A percentile compares a stretch with the other conserved stretches of the same genome.
phyloP scores from a whole-genome alignment of 805 yeast genomes.

The Myxozyma mucilagina region DNA sequence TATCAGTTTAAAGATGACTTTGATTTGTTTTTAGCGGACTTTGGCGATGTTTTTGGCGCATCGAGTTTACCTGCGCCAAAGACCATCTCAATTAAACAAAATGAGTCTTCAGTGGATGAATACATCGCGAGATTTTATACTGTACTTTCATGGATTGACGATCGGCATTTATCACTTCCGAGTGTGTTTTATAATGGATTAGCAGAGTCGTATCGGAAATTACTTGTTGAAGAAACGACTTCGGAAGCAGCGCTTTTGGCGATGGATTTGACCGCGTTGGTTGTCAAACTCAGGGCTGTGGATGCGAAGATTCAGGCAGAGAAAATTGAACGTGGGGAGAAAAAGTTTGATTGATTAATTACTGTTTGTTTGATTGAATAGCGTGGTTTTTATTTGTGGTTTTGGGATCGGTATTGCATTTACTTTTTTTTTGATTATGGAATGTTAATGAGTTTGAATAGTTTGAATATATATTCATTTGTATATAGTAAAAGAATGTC shows the following conservation, averaged over 20 bases:
- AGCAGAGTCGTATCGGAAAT: background rate
- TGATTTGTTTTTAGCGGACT: conserved; percentile 1
- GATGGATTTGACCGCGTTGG: background rate
- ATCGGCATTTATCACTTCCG: conserved; percentile 2
- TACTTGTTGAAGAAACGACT: background rate
- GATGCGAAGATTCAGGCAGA: conserved; percentile 3
- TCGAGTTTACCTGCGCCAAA: conserved; percentile 4
- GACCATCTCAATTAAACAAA: background rate
- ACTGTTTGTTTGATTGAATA: background rate
- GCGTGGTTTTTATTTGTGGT: background rate
- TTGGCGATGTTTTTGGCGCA: conserved; percentile 3
- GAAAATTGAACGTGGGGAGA: conserved; percentile 4
- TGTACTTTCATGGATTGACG: conserved; percentile 3
- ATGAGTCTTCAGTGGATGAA: background rate
- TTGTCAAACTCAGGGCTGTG: background rate
- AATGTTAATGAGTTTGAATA: no score
- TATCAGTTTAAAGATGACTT: conserved; percentile 2
- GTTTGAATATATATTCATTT: background rate
- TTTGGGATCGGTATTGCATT: background rate
- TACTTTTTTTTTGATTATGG: no score
- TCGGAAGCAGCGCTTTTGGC: no score
- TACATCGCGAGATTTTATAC: conserved; percentile 3
- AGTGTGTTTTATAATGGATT: conserved; percentile 2
- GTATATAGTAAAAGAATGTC: no score
- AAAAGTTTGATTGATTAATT: background rate